phyloP scores from a whole-genome alignment of 345 rosid genomes.

The rapeseed (Brassica napus) region DNA sequence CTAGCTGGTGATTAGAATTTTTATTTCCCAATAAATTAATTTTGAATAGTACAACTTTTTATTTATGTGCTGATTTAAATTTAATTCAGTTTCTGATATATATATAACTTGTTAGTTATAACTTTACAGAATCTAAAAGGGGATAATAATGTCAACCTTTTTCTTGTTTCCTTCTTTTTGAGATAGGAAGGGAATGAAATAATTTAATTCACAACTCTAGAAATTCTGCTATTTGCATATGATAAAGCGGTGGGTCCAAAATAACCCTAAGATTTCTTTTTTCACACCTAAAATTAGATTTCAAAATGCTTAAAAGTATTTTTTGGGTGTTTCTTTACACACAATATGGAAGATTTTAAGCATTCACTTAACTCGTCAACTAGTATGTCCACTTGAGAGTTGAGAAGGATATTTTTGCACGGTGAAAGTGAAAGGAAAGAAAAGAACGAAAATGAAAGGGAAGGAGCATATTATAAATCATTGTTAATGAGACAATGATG shows the following conservation, averaged over 20 bases:
- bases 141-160: constrained; percentile 38
- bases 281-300: constrained; percentile 6
- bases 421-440: constrained; percentile 28
- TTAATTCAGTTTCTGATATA: not conserved
- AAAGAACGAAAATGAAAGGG: not conserved
- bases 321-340: constrained; percentile 30
- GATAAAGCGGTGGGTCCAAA: constrained; percentile 41
- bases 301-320: constrained; percentile 28
- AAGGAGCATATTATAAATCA: constrained; percentile 19
- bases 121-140: constrained; percentile 35
- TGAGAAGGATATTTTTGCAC: constrained; percentile 29
- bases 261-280: constrained; percentile 22
- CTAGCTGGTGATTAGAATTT: not conserved
- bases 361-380: constrained; percentile 33
- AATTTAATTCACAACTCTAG: constrained; percentile 36
- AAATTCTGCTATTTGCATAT: constrained; percentile 40
- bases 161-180: constrained; percentile 34
- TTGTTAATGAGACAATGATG: constrained; percentile 33
- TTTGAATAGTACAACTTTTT: not conserved
- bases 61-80: not conserved
- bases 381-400: constrained; percentile 29
- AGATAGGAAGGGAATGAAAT: constrained; percentile 26
- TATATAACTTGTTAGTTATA: constrained; percentile 19
- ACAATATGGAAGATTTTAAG: constrained; percentile 26
- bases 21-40: not conserved